These are phyloP conservation scores for Wickerhamomyces alni DNA, from an alignment of 805 yeast species.

Conservation along the genomic window DNA sequence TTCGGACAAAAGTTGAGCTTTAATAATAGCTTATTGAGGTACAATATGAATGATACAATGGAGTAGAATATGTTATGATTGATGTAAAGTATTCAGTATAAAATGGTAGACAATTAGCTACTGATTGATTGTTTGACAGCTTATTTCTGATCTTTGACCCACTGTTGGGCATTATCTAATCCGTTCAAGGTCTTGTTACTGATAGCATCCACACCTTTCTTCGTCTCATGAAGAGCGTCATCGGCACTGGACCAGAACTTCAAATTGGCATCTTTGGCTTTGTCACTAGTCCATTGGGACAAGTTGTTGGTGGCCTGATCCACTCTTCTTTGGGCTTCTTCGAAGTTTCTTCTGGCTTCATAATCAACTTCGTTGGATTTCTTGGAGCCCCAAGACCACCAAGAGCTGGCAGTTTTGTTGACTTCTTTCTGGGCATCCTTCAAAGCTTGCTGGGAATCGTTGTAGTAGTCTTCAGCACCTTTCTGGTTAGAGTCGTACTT, in stretches of 20 bases:
- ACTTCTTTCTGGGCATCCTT: constrained; percentile 30
- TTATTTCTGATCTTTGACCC: constrained; percentile 18
- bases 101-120: too few relatives aligned
- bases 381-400: constrained; percentile 34
- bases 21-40: too few relatives aligned
- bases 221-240: constrained; percentile 20
- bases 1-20: too few relatives aligned
- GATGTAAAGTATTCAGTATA: too few relatives aligned
- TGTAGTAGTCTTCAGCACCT: constrained; percentile 23
- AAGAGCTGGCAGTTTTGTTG: constrained; percentile 25
- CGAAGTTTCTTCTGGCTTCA: constrained; percentile 26
- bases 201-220: constrained; percentile 19
- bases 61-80: too few relatives aligned
- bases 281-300: constrained; percentile 23
- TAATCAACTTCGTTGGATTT: constrained; percentile 29
- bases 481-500: constrained; percentile 18
- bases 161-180: constrained; percentile 15
- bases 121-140: too few relatives aligned
- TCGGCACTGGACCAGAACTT: constrained; percentile 28
- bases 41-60: too few relatives aligned
- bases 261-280: constrained; percentile 15
- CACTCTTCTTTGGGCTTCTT: constrained; percentile 19
- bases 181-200: constrained; percentile 20
- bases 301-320: constrained; percentile 13
- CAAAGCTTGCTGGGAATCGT: constrained; percentile 26